phyloP scores from a whole-genome alignment of 768 basidiomycete species.

The Tricholoma hemisulphureum region DNA sequence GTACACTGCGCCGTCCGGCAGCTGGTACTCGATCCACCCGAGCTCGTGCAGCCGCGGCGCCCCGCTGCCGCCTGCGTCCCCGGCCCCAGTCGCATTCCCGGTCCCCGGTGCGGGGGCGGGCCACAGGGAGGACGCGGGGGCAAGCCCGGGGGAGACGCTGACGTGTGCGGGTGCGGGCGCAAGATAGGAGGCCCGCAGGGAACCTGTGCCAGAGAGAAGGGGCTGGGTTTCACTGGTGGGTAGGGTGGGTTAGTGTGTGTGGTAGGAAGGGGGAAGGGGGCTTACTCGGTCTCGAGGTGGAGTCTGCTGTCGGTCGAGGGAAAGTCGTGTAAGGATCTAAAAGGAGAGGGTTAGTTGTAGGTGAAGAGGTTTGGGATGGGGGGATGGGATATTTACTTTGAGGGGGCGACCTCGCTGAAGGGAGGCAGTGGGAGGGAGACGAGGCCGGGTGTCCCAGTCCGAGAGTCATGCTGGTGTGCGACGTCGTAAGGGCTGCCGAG shows the following conservation, averaged over 20 bases:
- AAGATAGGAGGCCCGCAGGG: conserved; percentile 27
- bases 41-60: conserved; percentile 47
- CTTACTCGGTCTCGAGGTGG: conserved; percentile 31
- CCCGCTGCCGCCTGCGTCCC: no score
- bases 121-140: conserved; percentile 14
- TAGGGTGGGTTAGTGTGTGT: not conserved
- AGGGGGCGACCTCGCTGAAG: conserved; percentile 38
- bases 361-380: no score
- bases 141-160: conserved; percentile 20
- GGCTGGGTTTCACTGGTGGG: conserved; percentile 51
- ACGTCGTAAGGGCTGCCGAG: conserved; percentile 18
- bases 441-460: conserved; percentile 23
- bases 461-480: conserved; percentile 21
- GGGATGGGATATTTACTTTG: conserved; percentile 19
- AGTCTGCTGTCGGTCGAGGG: conserved; percentile 18
- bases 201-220: conserved; percentile 40
- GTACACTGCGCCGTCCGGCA: conserved; percentile 74
- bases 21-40: conserved; percentile 73
- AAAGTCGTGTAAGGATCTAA: conserved; percentile 21
- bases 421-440: conserved; percentile 45
- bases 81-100: no score
- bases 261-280: not conserved
- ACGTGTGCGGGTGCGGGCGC: conserved; percentile 19
- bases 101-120: conserved; percentile 21
- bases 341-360: not conserved